Percentiles rank a stretch among this genome's conserved stretches.
phyloP scores from a whole-genome alignment of 805 yeast species.

The Saturnispora sekii region DNA sequence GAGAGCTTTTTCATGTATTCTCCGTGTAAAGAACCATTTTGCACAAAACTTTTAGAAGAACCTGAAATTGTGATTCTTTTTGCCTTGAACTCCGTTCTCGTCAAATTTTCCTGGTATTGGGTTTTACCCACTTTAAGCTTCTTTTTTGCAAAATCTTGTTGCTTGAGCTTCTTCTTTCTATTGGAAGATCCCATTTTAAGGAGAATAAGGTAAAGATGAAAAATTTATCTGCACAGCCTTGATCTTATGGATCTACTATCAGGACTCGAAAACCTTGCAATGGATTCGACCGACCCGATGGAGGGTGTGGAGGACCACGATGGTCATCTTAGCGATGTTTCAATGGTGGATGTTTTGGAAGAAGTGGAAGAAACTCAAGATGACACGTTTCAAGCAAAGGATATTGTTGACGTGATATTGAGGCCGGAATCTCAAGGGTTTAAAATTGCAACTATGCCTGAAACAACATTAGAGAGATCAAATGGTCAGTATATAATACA shows the following conservation, averaged over 20 bases:
- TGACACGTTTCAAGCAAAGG: conserved; percentile 2
- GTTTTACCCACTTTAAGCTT: conserved; percentile 87
- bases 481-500: conserved; percentile 7
- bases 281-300: background rate
- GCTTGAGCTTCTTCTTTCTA: conserved; percentile 52
- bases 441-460: conserved; percentile 1
- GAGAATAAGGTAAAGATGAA: background rate
- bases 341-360: background rate
- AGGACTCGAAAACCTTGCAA: too few species aligned
- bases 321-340: too few species aligned
- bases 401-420: conserved; percentile 7
- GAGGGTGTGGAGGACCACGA: background rate
- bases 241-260: conserved; percentile 1
- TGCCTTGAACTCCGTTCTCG: conserved; percentile 79
- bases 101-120: conserved; percentile 60
- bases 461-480: background rate
- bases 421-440: conserved; percentile 12
- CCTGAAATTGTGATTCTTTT: conserved; percentile 33
- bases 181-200: conserved; percentile 33
- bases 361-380: background rate
- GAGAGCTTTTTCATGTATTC: conserved; percentile 47
- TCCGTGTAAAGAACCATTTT: background rate
- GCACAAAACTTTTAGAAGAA: conserved; percentile 22
- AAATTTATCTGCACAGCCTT: conserved; percentile 7
- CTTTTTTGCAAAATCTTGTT: conserved; percentile 65